Evolutionary conservation across 352 stramenopile genomes (phyloP).

Genomic region (Globisporangium heterothallicum): DNA sequence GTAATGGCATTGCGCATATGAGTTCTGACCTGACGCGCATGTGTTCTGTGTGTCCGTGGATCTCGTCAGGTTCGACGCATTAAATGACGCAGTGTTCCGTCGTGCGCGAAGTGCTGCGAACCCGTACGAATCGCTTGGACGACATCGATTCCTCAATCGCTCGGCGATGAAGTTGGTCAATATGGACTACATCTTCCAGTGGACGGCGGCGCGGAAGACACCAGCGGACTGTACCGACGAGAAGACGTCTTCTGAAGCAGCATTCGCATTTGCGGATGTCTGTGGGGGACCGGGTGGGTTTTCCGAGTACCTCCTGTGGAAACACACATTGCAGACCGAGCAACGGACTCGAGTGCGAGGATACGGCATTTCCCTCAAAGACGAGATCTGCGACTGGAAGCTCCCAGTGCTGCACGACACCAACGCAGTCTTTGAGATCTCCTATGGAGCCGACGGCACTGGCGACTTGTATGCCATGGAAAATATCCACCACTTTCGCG

Average conservation of each 20-base stretch:
- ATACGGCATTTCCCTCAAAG: slow-evolving; percentile 65
- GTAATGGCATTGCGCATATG: background rate
- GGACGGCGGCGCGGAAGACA: too few species aligned
- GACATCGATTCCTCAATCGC: slow-evolving; percentile 65
- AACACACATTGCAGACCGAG: background rate
- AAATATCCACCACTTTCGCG: slow-evolving; percentile 55
- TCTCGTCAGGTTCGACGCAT: slow-evolving; percentile 27
- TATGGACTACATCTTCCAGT: slow-evolving; percentile 59
- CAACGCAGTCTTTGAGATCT: slow-evolving; percentile 32
- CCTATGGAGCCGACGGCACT: slow-evolving; percentile 63
- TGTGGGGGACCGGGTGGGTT: slow-evolving; percentile 78
- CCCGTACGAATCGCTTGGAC: slow-evolving; percentile 49
- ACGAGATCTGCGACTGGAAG: slow-evolving; percentile 46
- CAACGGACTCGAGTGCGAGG: slow-evolving; percentile 18
- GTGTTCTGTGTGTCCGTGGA: background rate
- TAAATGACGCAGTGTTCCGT: slow-evolving; percentile 31
- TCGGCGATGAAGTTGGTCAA: slow-evolving; percentile 82
- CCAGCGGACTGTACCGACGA: too few species aligned
- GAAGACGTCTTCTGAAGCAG: background rate
- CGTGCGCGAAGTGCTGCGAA: slow-evolving; percentile 43
- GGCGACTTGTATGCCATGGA: slow-evolving; percentile 53
- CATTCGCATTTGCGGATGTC: slow-evolving; percentile 66
- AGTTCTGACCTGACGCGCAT: slow-evolving; percentile 7
- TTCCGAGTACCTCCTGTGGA: slow-evolving; percentile 76
- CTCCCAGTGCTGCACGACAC: slow-evolving; percentile 8